These are phyloP conservation scores for Paramecium primaurelia DNA, from an alignment of 73 alveolate species.

Conservation along the genomic window DNA sequence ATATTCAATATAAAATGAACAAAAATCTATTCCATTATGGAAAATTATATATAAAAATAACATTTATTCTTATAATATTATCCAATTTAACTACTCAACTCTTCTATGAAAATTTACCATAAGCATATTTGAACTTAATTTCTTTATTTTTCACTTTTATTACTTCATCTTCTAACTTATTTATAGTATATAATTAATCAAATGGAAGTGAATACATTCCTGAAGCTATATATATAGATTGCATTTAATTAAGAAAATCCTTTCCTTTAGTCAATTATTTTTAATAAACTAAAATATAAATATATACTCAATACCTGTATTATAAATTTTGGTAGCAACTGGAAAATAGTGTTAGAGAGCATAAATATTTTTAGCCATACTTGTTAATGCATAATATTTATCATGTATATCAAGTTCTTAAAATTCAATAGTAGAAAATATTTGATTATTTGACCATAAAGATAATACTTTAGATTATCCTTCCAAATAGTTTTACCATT, in stretches of 20 bases:
- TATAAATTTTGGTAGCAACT: not conserved
- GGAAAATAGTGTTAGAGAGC: not conserved
- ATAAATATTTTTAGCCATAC: not conserved
- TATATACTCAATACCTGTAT: not conserved
- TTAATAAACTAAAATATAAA: not conserved
- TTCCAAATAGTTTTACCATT: not conserved
- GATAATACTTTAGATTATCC: not conserved
- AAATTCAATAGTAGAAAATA: not conserved
- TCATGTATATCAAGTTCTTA: not conserved
- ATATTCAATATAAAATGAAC: no score
- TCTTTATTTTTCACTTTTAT: not conserved
- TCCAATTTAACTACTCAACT: not conserved
- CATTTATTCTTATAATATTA: not conserved
- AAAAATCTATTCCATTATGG: no score
- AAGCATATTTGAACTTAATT: not conserved
- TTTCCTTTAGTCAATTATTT: not conserved
- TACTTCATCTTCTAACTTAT: not conserved
- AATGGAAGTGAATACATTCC: not conserved
- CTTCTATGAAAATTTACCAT: not conserved
- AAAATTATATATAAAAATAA: not conserved
- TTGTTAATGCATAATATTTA: conserved; percentile 36
- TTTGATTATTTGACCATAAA: not conserved
- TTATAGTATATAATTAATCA: not conserved
- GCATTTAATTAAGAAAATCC: not conserved
- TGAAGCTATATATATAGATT: not conserved